Evolutionary conservation across 352 stramenopile genomes (phyloP).

Genomic region (Albugo candida): DNA sequence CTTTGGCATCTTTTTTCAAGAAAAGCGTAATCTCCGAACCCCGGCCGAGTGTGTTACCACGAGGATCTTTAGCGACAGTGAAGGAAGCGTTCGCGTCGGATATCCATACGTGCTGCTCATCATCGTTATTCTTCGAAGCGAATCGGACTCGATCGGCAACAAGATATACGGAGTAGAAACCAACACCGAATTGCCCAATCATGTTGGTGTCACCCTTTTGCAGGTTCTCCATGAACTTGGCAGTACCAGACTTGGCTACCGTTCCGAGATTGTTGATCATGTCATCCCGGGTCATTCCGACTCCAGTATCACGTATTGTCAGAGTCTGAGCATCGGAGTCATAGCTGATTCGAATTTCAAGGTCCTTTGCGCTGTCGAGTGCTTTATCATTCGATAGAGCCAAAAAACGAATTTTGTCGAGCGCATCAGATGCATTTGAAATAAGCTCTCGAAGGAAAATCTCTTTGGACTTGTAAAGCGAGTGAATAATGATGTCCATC

Average conservation of each 20-base stretch:
- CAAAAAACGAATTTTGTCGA: conserved; percentile 99
- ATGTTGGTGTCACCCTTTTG: conserved; percentile 83
- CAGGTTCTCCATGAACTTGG: conserved; percentile 96
- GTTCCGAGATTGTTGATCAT: conserved; percentile 94
- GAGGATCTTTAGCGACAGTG: conserved; percentile 89
- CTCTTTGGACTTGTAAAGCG: conserved; percentile 93
- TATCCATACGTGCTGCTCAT: conserved; percentile 98
- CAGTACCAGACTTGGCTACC: conserved; percentile 96
- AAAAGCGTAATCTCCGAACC: conserved; percentile 98
- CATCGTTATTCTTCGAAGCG: conserved; percentile 93
- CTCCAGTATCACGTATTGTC: conserved; percentile 95
- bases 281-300: conserved; percentile 98
- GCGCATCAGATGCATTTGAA: conserved; percentile 96
- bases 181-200: conserved; percentile 99
- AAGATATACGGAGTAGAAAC: conserved; percentile 99
- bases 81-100: conserved; percentile 94
- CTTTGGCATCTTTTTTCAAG: conserved; percentile 94
- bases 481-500: conserved; percentile 99
- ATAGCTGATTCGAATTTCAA: conserved; percentile 95
- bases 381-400: conserved; percentile 80
- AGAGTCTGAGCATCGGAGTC: conserved; percentile 91
- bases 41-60: conserved; percentile 88
- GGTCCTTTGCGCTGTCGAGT: conserved; percentile 58
- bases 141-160: conserved; percentile 92
- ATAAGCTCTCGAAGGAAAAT: conserved; percentile 99